Evolutionary conservation across 176 grass and related monocot genomes (phyloP), one percentile per base, ranked within the genome.

Genomic region (Juncus inflexus): DNA sequence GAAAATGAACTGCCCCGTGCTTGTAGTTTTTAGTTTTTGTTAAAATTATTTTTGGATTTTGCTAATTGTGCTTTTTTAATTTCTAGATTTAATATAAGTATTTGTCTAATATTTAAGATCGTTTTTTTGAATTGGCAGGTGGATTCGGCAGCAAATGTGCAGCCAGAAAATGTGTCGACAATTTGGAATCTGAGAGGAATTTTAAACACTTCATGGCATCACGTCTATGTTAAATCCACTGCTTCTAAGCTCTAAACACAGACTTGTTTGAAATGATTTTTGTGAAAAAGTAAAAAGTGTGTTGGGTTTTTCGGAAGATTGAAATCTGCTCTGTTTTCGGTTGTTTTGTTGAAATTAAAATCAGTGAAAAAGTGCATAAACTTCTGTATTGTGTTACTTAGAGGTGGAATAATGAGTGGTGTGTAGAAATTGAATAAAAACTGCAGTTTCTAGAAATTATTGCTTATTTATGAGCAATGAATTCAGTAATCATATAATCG

Each of bases 161-260:
- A 95, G 45, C 90, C 90, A 0, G 86, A 95, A 69, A 90, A 90
- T 2, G 86, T 95, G 12, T 75, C 83, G 54, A 62, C 70, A 50
- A 74, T 95, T 79, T 95, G 90, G 90, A 95, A 95, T 55, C 77
- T 95, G 66, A 95, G 90, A 81, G 90, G 86, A 70, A 86, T 95
- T 74, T 83, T 95, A n/a, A 95, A 95, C 56, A 95, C 77, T 59
- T 86, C 90, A 52, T 95, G 90, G 90, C 90, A 95, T 74, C 83
- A 84, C 35, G 79, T 95, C 52, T 73, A 77, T 70, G 74, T 92
- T 43, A 71, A 41, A 39, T 57, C 38, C 54, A 47, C 39, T 71
- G 50, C 54, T 13, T 52, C 68, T 71, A 71, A 71, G 54, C 68
- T 71, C 55, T 71, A 41, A 71, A 55, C 53, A 12, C 66, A 56